phyloP scores from a whole-genome alignment of 148 eudicot genomes.

The Rhododendron ferrugineum region DNA sequence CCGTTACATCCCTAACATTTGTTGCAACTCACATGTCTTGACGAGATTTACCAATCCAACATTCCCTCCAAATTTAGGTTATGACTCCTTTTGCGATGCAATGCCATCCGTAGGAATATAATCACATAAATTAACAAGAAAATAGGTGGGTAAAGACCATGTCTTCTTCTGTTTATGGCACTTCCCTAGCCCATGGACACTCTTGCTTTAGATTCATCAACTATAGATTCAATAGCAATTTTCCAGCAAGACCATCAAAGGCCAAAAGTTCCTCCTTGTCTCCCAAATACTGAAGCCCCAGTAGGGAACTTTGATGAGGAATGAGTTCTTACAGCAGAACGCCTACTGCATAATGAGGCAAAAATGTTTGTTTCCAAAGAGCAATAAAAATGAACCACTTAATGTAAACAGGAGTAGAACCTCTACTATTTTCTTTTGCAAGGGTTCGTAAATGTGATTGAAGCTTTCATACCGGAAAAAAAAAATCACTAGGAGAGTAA shows the following conservation, averaged over 20 bases:
- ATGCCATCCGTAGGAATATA: not conserved
- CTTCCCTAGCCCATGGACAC: not conserved
- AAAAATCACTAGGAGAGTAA: not conserved
- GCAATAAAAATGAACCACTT: not conserved
- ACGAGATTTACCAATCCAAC: not conserved
- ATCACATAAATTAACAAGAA: not conserved
- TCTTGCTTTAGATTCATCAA: not conserved
- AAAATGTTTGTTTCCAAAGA: not conserved
- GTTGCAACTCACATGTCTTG: not conserved
- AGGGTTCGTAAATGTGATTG: not conserved
- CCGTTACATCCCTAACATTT: not conserved
- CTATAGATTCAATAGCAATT: not conserved
- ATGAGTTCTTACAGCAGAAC: not conserved
- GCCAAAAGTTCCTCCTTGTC: not conserved
- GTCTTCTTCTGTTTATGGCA: not conserved
- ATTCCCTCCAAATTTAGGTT: not conserved
- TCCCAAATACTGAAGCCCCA: not conserved
- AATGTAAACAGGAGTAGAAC: not conserved
- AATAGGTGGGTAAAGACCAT: not conserved
- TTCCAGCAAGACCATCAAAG: not conserved
- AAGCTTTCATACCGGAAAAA: not conserved
- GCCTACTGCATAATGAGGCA: not conserved
- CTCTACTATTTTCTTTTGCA: not conserved
- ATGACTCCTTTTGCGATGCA: not conserved
- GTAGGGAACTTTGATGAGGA: not conserved